Conservation (phyloP, 768 basidiomycete genomes). For the Termitomyces eurrhizus region DNA sequence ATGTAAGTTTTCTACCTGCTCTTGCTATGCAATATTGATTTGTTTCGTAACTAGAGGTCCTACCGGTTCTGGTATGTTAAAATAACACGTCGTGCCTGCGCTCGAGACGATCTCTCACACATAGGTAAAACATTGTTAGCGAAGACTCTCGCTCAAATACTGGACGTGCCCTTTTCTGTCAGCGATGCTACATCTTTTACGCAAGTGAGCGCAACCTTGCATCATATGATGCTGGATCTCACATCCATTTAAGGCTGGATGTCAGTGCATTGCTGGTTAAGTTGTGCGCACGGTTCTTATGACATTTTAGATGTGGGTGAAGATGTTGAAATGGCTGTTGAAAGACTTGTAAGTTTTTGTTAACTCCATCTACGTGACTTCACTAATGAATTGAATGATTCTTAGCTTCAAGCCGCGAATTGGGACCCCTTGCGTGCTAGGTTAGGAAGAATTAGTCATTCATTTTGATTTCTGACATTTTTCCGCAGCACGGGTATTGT, state of each 20-base stretch:
- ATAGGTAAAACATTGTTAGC: conserved; percentile 87
- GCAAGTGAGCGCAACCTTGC: conserved; percentile 45
- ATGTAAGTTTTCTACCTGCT: conserved; percentile 47
- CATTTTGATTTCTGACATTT: conserved; percentile 1
- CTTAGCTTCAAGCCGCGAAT: conserved; percentile 84
- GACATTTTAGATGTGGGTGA: conserved; percentile 78
- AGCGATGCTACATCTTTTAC: conserved; percentile 95
- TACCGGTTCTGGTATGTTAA: conserved; percentile 69
- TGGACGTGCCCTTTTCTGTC: conserved; percentile 93
- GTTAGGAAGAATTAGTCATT: conserved; percentile 30
- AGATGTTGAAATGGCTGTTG: conserved; percentile 90
- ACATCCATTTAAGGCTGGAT: conserved; percentile 52
- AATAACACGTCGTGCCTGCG: background rate
- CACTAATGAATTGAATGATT: background rate
- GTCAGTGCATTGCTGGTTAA: conserved; percentile 37
- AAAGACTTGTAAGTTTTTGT: conserved; percentile 60
- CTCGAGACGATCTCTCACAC: conserved; percentile 1
- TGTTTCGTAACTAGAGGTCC: conserved; percentile 52
- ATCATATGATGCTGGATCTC: background rate
- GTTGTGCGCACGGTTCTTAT: conserved; percentile 5
- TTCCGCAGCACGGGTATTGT: conserved; percentile 79
- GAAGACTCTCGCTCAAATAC: conserved; percentile 83
- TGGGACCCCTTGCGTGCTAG: conserved; percentile 86
- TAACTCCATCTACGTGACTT: background rate
- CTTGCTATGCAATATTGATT: background rate